Base-by-base conservation (phyloP, 495 filamentous ascomycete species). In the Neurospora sp. region DNA sequence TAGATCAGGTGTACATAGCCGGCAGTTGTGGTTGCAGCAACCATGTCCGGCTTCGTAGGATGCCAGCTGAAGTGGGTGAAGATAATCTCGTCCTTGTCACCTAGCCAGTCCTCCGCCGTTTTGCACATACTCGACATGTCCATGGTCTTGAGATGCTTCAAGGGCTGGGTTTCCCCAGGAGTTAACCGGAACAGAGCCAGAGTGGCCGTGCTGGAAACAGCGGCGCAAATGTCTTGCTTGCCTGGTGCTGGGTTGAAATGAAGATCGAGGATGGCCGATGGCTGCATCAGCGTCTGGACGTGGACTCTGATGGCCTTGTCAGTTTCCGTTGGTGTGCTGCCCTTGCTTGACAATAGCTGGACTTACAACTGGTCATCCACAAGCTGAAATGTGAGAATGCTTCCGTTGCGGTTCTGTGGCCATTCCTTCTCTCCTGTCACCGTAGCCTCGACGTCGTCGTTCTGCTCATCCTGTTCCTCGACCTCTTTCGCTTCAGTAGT, bases 241-340 rank as follows among this genome's bases (percentile, higher is more conserved):
- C 79, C 82, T 23, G 72, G 69, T 49, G 82, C 79, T 8, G 89
- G 90, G 74, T 90, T 89, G 81, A 97, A 98, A 73, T 93, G 92
- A 31, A 97, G 86, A 79, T 98, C 95, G 60, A 98, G 89, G 31
- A 98, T 86, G 27, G 93, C 94, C 76, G 88, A 91, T 49, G 87
- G 87, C 41, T 90, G 86, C 3, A 85, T 79, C 38, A 91, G 71
- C 1, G 85, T 88, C 73, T 89, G 85, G 35, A 85, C 54, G 70
- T 78, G 80, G 1, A 75, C 77, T 79, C 84, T 86, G 71, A 42
- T 46, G 20, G 35, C 31, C 18, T 78, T 78, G 77, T 49, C 74
- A 70, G 60, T 71, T 74, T n/a, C 79, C 75, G 71, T 76, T 54
- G 69, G 49, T 71, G 72, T 72, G 41, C 39, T 72, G 41, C 39